phyloP scores from a whole-genome alignment of 805 yeast species.

The Saccharomycopsis guyanensis region DNA sequence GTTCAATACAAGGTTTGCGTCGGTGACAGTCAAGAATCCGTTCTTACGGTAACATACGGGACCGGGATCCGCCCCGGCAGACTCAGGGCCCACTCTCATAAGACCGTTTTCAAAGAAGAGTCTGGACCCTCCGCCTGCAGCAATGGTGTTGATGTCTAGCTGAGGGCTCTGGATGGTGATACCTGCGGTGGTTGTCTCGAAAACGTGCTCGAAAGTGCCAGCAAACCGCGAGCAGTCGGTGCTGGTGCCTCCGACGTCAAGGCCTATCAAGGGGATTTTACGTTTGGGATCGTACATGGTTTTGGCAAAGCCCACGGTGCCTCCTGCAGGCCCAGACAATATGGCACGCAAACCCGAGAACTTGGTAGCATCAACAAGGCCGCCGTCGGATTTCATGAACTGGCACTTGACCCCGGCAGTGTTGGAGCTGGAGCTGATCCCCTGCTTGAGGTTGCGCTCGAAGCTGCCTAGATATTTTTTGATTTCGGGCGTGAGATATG shows the following conservation, averaged over 20 bases:
- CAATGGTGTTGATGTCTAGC: slow-evolving; percentile 71
- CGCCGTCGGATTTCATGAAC: slow-evolving; percentile 97
- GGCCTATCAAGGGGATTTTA: slow-evolving; percentile 61
- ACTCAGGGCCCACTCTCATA: slow-evolving; percentile 79
- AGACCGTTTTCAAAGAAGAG: slow-evolving; percentile 62
- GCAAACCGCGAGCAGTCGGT: slow-evolving; percentile 77
- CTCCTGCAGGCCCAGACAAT: slow-evolving; percentile 96
- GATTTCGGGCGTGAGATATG: slow-evolving; percentile 76
- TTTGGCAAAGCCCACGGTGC: slow-evolving; percentile 86
- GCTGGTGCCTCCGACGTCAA: slow-evolving; percentile 90
- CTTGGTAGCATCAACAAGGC: slow-evolving; percentile 72
- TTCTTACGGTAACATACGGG: slow-evolving; percentile 83
- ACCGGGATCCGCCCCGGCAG: slow-evolving; percentile 85
- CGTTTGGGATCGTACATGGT: slow-evolving; percentile 62
- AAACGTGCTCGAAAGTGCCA: slow-evolving; percentile 68
- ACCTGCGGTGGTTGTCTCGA: slow-evolving; percentile 80
- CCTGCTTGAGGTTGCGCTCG: slow-evolving; percentile 51
- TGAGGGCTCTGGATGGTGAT: slow-evolving; percentile 81
- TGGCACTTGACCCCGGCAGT: slow-evolving; percentile 51
- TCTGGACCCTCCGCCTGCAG: slow-evolving; percentile 80
- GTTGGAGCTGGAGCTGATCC: slow-evolving; percentile 31
- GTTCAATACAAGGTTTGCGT: slow-evolving; percentile 71
- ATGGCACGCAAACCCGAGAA: slow-evolving; percentile 88
- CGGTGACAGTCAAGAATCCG: slow-evolving; percentile 80
- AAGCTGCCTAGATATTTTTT: slow-evolving; percentile 55